Conservation (phyloP, 768 basidiomycete genomes). For the Steccherinum ochraceum region DNA sequence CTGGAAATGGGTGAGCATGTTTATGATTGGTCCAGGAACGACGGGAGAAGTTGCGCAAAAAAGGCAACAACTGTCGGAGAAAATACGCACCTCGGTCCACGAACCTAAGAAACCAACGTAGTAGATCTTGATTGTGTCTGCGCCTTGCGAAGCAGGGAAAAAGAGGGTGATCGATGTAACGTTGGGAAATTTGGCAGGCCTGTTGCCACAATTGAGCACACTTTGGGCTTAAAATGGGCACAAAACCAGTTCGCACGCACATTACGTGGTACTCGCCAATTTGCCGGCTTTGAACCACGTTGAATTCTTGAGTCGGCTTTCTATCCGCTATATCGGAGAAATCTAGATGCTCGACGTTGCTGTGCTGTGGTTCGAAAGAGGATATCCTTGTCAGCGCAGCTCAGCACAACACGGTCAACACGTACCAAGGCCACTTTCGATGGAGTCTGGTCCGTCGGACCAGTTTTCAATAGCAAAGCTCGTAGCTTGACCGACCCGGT, state of each 20-base stretch:
- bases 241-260: conserved; percentile 40
- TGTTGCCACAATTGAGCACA: conserved; percentile 22
- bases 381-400: not conserved
- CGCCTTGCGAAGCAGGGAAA: conserved; percentile 75
- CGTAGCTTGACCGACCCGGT: conserved; percentile 82
- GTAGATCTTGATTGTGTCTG: conserved; percentile 69
- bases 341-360: conserved; percentile 73
- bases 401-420: conserved; percentile 4
- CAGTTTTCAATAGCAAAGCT: conserved; percentile 76
- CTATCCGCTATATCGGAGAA: conserved; percentile 66
- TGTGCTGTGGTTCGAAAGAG: conserved; percentile 43
- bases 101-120: conserved; percentile 83
- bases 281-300: conserved; percentile 62
- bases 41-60: not conserved
- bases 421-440: conserved; percentile 63
- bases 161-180: conserved; percentile 78
- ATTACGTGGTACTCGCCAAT: conserved; percentile 83
- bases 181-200: conserved; percentile 82
- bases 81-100: conserved; percentile 59
- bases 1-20: conserved; percentile 29
- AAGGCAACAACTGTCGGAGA: too few species aligned
- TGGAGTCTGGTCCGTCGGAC: conserved; percentile 76
- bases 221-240: not conserved
- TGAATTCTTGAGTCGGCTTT: conserved; percentile 66
- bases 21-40: not conserved